Base-by-base conservation (phyloP, 257 asterid species). In the Scutellaria minor region DNA sequence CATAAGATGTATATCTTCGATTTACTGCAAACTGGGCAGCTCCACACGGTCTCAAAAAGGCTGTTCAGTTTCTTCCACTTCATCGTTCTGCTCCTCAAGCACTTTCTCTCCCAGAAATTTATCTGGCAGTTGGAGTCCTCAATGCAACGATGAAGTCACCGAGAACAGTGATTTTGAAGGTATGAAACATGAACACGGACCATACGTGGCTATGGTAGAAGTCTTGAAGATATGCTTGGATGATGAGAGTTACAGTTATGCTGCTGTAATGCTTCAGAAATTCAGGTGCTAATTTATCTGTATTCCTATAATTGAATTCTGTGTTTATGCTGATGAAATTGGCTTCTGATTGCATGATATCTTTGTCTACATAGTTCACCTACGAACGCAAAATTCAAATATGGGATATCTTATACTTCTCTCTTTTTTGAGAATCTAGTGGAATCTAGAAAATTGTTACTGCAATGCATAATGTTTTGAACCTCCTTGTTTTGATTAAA, bases 101-200 rank as follows among this genome's bases (percentile, higher is more conserved):
- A 87, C 96, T 14, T 84, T 88, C 78, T 88, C 98, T 75, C 97
- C 98, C 22, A 80, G 86, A 81, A 83, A 92, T 75, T 73, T 84
- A 66, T 90, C 96, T 57, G 93, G 89, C 53, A 87, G 85, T 75
- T 92, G 89, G 95, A 93, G 98, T 74, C 92, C 92, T 64, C 94
- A 74, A 66, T 82, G 81, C 61, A 82, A 73, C 64, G 89, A 89
- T 58, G 95, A 88, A 58, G 76, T 63, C 54, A 74, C 66, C 7
- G 86, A 78, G 64, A 64, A 47, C n/a, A 48, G 66, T n/a, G 66
- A 84, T 62, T 71, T 76, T 64, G 91, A 83, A 66, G 73, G 78
- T 56, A 70, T 74, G n/a, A 82, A 83, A 80, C 88, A 78, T 67
- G 92, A 78, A 13, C 62, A 59, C 46, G 82, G 78, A 52, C 84